A percentile compares a stretch with the other conserved stretches of the same genome.
Evolutionary conservation across 352 stramenopile species (phyloP).

Genomic region (Albugo laibachii): DNA sequence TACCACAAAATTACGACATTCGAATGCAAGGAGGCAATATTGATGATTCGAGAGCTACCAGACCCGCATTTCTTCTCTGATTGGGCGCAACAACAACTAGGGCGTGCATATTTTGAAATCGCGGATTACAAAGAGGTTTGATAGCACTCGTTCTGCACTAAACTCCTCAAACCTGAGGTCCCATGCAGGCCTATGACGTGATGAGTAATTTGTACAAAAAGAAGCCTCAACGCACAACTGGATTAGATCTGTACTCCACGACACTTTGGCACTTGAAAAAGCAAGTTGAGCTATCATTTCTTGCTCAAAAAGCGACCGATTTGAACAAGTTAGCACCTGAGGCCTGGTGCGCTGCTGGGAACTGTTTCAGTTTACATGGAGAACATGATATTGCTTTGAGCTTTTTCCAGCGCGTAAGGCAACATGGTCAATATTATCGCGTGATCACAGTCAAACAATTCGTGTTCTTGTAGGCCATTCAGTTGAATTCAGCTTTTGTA

Average conservation of each 20-base stretch:
- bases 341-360: slow-evolving; percentile 92
- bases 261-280: slow-evolving; percentile 95
- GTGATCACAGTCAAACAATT: slow-evolving; percentile 1
- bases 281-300: slow-evolving; percentile 92
- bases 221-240: slow-evolving; percentile 86
- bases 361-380: slow-evolving; percentile 97
- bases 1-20: slow-evolving; percentile 56
- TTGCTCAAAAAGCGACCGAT: slow-evolving; percentile 86
- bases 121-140: slow-evolving; percentile 78
- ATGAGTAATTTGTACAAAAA: slow-evolving; percentile 79
- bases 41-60: slow-evolving; percentile 75
- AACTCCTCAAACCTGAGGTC: neutral
- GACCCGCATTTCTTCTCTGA: slow-evolving; percentile 74
- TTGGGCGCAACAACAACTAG: slow-evolving; percentile 89
- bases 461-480: slow-evolving; percentile 44
- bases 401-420: slow-evolving; percentile 85
- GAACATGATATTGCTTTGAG: slow-evolving; percentile 91
- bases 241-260: slow-evolving; percentile 90
- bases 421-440: neutral
- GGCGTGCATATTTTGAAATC: slow-evolving; percentile 88
- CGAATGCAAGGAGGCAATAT: slow-evolving; percentile 69
- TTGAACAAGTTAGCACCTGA: slow-evolving; percentile 87
- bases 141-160: neutral
- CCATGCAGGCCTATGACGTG: slow-evolving; percentile 49
- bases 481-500: slow-evolving; percentile 88